phyloP scores from a whole-genome alignment of 805 yeast species.

The Dipodascus albidus region DNA sequence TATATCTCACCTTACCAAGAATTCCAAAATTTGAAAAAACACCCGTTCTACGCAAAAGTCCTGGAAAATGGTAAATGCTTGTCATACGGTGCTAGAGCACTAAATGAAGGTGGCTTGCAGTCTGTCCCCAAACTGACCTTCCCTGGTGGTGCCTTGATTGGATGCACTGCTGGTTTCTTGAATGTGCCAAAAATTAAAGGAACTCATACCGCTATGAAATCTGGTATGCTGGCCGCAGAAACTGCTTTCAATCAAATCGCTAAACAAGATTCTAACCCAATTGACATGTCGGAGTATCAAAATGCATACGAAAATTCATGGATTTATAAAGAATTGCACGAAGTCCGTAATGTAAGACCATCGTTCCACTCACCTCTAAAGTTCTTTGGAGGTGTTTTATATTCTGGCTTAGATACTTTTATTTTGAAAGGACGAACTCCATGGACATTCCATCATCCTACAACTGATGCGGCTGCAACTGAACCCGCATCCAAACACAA shows the following conservation, averaged over 20 bases:
- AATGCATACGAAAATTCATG: slow-evolving; percentile 61
- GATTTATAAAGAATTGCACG: slow-evolving; percentile 73
- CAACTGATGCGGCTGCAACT: slow-evolving; percentile 65
- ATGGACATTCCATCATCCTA: slow-evolving; percentile 68
- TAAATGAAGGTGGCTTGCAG: slow-evolving; percentile 95
- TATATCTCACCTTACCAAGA: slow-evolving; percentile 93
- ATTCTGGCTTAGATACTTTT: slow-evolving; percentile 76
- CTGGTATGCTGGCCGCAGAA: slow-evolving; percentile 94
- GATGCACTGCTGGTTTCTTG: slow-evolving; percentile 93
- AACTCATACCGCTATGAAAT: slow-evolving; percentile 93
- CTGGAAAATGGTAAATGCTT: slow-evolving; percentile 86
- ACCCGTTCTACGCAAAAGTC: slow-evolving; percentile 67
- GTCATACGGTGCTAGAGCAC: slow-evolving; percentile 90
- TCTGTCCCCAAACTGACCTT: slow-evolving; percentile 81
- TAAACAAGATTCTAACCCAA: slow-evolving; percentile 12
- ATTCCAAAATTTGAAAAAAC: slow-evolving; percentile 88
- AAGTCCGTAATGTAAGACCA: slow-evolving; percentile 86
- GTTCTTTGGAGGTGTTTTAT: slow-evolving; percentile 65
- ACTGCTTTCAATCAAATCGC: slow-evolving; percentile 47
- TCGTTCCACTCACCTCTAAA: slow-evolving; percentile 75
- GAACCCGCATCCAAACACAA: slow-evolving; percentile 49
- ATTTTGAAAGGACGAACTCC: slow-evolving; percentile 71
- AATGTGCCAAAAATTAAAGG: slow-evolving; percentile 98
- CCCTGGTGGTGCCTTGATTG: slow-evolving; percentile 95
- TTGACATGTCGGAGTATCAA: slow-evolving; percentile 48